These are phyloP conservation scores for Fonsecaea pugnacius DNA, from an alignment of 2,329 filamentous ascomycete species.

Conservation along the genomic window DNA sequence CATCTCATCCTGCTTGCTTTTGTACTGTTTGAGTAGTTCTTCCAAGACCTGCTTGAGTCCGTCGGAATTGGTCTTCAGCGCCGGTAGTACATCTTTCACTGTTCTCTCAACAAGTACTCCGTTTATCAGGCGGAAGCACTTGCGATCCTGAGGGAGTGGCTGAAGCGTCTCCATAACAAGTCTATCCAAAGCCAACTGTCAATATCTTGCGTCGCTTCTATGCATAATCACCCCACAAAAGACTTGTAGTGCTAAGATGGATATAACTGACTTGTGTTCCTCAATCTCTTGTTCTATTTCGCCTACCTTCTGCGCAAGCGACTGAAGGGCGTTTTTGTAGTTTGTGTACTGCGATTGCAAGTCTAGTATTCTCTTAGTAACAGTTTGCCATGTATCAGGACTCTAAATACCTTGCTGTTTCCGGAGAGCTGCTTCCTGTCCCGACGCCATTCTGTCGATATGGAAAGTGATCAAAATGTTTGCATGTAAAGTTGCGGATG, in stretches of 20 bases:
- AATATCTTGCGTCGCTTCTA: not conserved
- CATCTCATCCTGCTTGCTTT: slow-evolving; percentile 89
- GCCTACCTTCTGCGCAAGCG: slow-evolving; percentile 93
- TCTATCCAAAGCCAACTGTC: slow-evolving; percentile 54
- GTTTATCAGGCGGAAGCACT: slow-evolving; percentile 99
- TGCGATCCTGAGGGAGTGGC: slow-evolving; percentile 80
- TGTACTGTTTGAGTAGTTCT: slow-evolving; percentile 95
- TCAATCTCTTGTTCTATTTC: slow-evolving; percentile 97
- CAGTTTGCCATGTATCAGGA: not conserved
- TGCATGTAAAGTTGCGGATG: not conserved
- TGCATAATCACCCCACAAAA: not conserved
- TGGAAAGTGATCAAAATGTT: not conserved
- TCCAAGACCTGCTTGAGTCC: slow-evolving; percentile 92
- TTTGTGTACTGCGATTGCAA: slow-evolving; percentile 56
- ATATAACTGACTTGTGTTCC: slow-evolving; percentile 83
- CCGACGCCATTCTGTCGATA: slow-evolving; percentile 33
- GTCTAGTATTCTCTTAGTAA: slow-evolving; percentile 43
- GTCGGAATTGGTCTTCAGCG: slow-evolving; percentile 89
- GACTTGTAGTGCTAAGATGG: not conserved
- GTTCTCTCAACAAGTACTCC: slow-evolving; percentile 93
- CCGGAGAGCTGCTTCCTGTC: slow-evolving; percentile 37
- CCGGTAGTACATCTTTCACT: slow-evolving; percentile 87
- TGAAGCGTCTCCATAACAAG: slow-evolving; percentile 91
- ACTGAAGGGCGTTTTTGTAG: slow-evolving; percentile 76
- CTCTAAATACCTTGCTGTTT: slow-evolving; percentile 53